phyloP scores from a whole-genome alignment of 2,329 filamentous ascomycete species.

The Pyrenophora teres region DNA sequence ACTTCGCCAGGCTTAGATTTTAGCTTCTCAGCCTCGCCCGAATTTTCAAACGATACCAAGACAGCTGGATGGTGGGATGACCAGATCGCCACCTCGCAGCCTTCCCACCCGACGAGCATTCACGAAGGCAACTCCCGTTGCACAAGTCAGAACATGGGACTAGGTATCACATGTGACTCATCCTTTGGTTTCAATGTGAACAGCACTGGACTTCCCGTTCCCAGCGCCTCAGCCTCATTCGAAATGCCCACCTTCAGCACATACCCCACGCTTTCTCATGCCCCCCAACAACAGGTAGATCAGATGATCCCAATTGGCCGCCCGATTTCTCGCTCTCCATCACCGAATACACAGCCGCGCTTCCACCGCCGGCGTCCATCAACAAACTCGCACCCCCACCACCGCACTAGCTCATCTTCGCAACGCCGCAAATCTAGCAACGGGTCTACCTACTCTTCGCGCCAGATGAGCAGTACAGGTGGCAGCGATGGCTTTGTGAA shows the following conservation, averaged over 20 bases:
- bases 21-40: constrained; percentile 39
- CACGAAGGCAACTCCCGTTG: constrained; percentile 27
- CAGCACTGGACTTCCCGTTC: neutral
- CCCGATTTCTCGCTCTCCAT: constrained; percentile 30
- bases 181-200: constrained; percentile 26
- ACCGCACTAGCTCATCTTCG: constrained; percentile 13
- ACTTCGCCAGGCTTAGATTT: constrained; percentile 37
- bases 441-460: constrained; percentile 31
- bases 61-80: constrained; percentile 38
- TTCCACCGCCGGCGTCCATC: constrained; percentile 32
- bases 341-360: constrained; percentile 30
- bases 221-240: constrained; percentile 22
- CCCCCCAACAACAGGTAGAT: constrained; percentile 11
- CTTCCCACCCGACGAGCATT: constrained; percentile 22
- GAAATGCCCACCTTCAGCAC: constrained; percentile 17
- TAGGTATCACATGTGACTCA: constrained; percentile 41
- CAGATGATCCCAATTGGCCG: constrained; percentile 23
- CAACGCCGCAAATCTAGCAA: constrained; percentile 29
- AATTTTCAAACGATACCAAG: constrained; percentile 31
- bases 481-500: constrained; percentile 77
- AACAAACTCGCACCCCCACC: constrained; percentile 12
- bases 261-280: constrained; percentile 20
- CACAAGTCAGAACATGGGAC: constrained; percentile 24
- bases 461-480: constrained; percentile 47
- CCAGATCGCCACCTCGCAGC: constrained; percentile 15